A percentile compares a stretch with the other conserved stretches of the same genome.
Conservation (phyloP, 2,329 filamentous ascomycete species). For the Fusarium caatingaense region DNA sequence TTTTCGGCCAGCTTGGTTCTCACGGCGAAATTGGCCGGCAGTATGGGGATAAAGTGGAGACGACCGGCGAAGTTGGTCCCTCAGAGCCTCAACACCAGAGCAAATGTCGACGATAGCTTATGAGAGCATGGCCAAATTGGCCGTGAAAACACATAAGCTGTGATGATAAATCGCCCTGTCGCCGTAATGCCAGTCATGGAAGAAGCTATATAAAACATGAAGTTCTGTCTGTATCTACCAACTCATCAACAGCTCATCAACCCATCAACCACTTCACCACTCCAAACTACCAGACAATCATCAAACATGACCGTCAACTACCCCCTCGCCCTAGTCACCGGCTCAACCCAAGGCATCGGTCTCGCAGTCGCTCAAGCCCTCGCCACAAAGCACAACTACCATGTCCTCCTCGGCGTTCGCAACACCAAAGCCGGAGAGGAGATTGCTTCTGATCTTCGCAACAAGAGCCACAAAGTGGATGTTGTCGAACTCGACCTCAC, state of each 20-base stretch:
- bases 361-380: conserved; percentile 36
- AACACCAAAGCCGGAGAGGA: conserved; percentile 42
- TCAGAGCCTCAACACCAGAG: not conserved
- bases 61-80: not conserved
- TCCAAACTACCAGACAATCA: not conserved
- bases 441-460: conserved; percentile 41
- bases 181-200: rapidly evolving
- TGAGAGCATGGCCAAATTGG: not conserved
- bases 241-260: not conserved
- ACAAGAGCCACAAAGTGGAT: conserved; percentile 40
- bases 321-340: conserved; percentile 38
- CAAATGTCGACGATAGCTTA: too few species aligned
- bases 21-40: not conserved
- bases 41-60: not conserved
- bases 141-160: rapidly evolving
- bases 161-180: too few species aligned
- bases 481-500: conserved; percentile 45
- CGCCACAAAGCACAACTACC: conserved; percentile 45
- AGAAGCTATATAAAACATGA: not conserved
- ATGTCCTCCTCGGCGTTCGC: conserved; percentile 52
- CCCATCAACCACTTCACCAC: not conserved
- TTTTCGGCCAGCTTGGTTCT: not conserved
- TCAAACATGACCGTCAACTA: conserved; percentile 12
- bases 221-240: too few species aligned
- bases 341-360: conserved; percentile 42